phyloP scores from a whole-genome alignment of 1,284 basidiomycete species.

The Puccinia coronata region DNA sequence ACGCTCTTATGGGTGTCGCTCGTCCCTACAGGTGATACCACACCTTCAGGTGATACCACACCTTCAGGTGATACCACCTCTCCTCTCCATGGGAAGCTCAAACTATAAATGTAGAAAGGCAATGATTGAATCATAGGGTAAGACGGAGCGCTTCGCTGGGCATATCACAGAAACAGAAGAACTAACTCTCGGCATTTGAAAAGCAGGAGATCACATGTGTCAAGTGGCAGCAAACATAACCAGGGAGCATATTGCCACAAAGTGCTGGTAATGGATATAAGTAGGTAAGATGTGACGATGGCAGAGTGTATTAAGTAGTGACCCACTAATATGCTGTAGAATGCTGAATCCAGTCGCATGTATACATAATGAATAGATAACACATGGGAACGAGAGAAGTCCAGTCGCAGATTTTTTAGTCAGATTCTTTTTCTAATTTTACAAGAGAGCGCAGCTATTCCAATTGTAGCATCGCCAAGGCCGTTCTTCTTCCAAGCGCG shows the following conservation, averaged over 20 bases:
- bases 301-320: neutral
- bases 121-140: neutral
- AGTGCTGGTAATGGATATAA: neutral
- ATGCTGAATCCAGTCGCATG: slow-evolving; percentile 7
- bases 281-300: too few species aligned
- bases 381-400: neutral
- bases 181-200: neutral
- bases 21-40: too few species aligned
- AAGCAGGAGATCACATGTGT: neutral
- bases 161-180: neutral
- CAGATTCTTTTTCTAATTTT: neutral
- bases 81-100: too few species aligned
- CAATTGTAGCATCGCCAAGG: neutral
- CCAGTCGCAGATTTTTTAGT: neutral
- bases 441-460: neutral
- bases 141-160: neutral
- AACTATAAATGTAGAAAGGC: too few species aligned
- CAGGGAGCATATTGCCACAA: neutral
- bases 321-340: slow-evolving; percentile 1
- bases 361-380: neutral
- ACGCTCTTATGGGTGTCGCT: too few species aligned
- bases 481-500: neutral
- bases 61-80: too few species aligned
- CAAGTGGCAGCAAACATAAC: neutral
- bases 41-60: too few species aligned